Percentiles rank a stretch among this genome's conserved stretches.
phyloP scores from a whole-genome alignment of 352 stramenopile species.

The Globisporangium cederbergense region DNA sequence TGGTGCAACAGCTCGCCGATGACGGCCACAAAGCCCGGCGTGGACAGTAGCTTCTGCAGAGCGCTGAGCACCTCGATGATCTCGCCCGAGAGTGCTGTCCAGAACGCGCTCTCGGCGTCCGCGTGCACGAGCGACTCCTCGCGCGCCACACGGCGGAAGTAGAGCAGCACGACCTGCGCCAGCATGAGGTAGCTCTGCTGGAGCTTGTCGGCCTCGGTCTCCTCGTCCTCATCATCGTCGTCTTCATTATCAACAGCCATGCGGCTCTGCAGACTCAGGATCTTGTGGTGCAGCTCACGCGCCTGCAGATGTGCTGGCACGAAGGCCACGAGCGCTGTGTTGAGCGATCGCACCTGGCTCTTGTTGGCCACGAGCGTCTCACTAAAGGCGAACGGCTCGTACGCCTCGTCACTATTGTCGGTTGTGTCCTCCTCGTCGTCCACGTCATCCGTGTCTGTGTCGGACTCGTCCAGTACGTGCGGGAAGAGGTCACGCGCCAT shows the following conservation, averaged over 20 bases:
- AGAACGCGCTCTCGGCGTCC: conserved; percentile 41
- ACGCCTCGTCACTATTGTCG: conserved; percentile 25
- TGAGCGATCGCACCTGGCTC: conserved; percentile 47
- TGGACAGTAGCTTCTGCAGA: conserved; percentile 81
- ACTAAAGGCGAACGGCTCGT: conserved; percentile 51
- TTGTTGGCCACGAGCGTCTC: conserved; percentile 31
- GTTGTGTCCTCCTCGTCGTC: conserved; percentile 55
- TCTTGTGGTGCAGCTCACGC: conserved; percentile 70
- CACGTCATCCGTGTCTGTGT: conserved; percentile 70
- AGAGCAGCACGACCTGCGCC: conserved; percentile 72
- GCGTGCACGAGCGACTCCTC: conserved; percentile 57
- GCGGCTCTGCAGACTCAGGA: conserved; percentile 40
- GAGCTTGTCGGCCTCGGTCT: conserved; percentile 43
- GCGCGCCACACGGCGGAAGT: conserved; percentile 73
- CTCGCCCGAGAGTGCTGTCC: conserved; percentile 41
- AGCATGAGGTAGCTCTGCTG: conserved; percentile 81
- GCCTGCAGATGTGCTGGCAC: conserved; percentile 62
- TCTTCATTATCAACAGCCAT: conserved; percentile 26
- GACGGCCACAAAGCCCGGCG: conserved; percentile 80
- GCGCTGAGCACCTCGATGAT: conserved; percentile 76
- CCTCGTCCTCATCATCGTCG: conserved; percentile 26
- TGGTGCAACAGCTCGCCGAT: conserved; percentile 84
- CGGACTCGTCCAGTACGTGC: conserved; percentile 63
- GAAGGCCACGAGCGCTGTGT: conserved; percentile 63
- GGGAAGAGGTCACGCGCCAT: conserved; percentile 62